Conservation (phyloP, 768 basidiomycete genomes). For the Psilocybe azurescens region DNA sequence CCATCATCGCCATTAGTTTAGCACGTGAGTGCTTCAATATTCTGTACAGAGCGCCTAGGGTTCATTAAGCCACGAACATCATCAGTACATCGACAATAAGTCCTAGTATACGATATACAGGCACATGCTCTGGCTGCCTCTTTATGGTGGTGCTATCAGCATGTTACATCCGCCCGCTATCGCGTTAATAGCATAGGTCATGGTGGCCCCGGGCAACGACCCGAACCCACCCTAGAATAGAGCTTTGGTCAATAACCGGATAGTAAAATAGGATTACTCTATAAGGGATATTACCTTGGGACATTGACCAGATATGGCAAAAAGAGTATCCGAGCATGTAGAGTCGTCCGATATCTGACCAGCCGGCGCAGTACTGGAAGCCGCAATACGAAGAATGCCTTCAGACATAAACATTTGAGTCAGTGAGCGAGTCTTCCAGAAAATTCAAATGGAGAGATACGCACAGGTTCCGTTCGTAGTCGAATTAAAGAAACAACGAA, state of each 20-base stretch:
- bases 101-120: too few relatives aligned
- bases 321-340: background rate
- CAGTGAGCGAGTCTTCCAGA: too few relatives aligned
- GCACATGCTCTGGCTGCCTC: too few relatives aligned
- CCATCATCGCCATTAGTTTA: too few relatives aligned
- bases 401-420: too few relatives aligned
- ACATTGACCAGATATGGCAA: constrained; percentile 1
- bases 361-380: background rate
- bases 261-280: too few relatives aligned
- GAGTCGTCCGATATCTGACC: background rate
- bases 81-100: too few relatives aligned
- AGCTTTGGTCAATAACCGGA: too few relatives aligned
- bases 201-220: background rate
- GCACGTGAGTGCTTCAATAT: too few relatives aligned
- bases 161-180: background rate
- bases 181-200: background rate
- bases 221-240: background rate
- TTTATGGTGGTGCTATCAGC: background rate
- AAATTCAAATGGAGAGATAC: background rate
- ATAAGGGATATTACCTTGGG: background rate
- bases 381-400: background rate
- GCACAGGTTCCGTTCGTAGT: background rate
- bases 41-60: too few relatives aligned
- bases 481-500: background rate
- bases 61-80: too few relatives aligned